A percentile compares a stretch with the other conserved stretches of the same genome.
These are phyloP conservation scores for Beauveria australis DNA, from an alignment of 2,329 filamentous ascomycete genomes.

Conservation along the genomic window DNA sequence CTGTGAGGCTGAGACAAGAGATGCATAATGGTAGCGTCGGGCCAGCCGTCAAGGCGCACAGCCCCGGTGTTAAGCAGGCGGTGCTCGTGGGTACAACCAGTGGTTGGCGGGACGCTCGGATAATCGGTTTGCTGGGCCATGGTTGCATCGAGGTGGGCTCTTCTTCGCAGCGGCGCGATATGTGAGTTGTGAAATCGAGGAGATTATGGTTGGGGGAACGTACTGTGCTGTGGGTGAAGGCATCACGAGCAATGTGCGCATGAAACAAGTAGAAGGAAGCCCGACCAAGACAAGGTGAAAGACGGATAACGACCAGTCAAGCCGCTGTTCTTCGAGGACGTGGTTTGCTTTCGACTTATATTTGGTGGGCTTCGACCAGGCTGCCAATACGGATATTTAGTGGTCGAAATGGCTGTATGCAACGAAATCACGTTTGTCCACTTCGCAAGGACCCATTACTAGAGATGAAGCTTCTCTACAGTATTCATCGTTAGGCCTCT, in stretches of 20 bases:
- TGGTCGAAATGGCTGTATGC: neutral
- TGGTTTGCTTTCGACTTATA: neutral
- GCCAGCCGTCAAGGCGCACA: neutral
- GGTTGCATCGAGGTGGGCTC: neutral
- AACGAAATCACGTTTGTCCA: too few relatives aligned
- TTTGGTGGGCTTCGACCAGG: neutral
- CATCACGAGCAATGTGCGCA: neutral
- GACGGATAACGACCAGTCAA: neutral
- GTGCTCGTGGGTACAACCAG: neutral
- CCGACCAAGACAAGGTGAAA: neutral
- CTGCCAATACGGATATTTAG: neutral
- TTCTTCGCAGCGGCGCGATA: neutral
- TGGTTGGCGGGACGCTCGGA: slow-evolving; percentile 6
- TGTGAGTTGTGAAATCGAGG: neutral
- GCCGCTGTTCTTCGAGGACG: neutral
- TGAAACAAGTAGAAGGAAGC: neutral
- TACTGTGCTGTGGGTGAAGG: neutral
- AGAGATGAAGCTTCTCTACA: neutral
- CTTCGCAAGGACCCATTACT: too few relatives aligned
- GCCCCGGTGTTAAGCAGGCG: neutral
- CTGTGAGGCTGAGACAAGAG: neutral
- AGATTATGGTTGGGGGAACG: neutral
- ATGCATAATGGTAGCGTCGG: neutral
- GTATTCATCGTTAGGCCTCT: neutral
- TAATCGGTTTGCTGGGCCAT: neutral